Evolutionary conservation across 306 rosid genomes (phyloP).

Genomic region (Urtica urens): DNA sequence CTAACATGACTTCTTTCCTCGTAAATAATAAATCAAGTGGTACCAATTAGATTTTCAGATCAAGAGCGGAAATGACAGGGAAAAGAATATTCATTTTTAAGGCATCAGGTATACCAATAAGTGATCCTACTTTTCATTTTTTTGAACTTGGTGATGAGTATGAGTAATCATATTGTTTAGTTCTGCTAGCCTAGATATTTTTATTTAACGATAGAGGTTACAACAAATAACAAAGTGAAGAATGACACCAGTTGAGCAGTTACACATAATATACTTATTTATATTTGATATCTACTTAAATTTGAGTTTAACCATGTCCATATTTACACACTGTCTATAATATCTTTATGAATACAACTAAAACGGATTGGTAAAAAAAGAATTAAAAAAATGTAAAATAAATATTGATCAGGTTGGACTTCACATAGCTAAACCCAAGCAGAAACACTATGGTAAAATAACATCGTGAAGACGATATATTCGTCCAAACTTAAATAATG

Average conservation of each 20-base stretch:
- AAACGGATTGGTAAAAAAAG: too few species aligned
- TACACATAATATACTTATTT: slow-evolving; percentile 1
- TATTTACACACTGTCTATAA: too few species aligned
- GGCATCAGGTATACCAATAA: not conserved
- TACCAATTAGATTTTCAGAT: not conserved
- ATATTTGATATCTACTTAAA: not conserved
- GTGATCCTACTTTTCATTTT: not conserved
- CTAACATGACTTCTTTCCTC: not conserved
- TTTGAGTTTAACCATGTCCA: not conserved
- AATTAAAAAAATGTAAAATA: too few species aligned
- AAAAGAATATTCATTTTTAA: not conserved
- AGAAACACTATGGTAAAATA: too few species aligned
- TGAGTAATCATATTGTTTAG: not conserved
- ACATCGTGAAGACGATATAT: too few species aligned
- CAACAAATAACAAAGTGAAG: not conserved
- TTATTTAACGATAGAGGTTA: not conserved
- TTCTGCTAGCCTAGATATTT: not conserved
- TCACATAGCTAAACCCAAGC: too few species aligned
- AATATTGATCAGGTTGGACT: too few species aligned
- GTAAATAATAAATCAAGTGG: too few species aligned
- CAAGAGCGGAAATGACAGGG: not conserved
- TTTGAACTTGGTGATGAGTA: not conserved
- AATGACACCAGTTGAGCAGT: not conserved
- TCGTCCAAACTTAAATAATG: too few species aligned
- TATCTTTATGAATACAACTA: too few species aligned